Evolutionary conservation across 768 basidiomycete genomes (phyloP).

Genomic region (Phlegmacium glaucopus): DNA sequence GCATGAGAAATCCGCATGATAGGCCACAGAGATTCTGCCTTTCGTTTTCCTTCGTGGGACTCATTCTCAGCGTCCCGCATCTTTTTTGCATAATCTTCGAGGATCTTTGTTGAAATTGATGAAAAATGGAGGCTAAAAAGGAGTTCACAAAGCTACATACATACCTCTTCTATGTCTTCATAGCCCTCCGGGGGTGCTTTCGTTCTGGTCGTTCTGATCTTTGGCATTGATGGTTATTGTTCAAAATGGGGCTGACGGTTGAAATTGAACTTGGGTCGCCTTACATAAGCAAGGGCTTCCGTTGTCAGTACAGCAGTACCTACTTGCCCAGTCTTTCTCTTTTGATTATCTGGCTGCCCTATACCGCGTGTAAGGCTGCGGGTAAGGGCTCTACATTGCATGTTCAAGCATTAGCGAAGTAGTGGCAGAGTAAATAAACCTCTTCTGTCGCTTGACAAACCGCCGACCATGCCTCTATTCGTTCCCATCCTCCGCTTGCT

Average conservation of each 20-base stretch:
- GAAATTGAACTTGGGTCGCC: no score
- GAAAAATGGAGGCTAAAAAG: not conserved
- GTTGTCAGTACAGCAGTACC: not conserved
- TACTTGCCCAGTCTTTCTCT: conserved; percentile 1
- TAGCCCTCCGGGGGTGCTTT: conserved; percentile 94
- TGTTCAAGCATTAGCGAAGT: conserved; percentile 5
- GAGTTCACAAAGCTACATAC: conserved; percentile 17
- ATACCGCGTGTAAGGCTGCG: conserved; percentile 22
- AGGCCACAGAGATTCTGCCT: conserved; percentile 90
- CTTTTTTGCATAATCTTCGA: conserved; percentile 98
- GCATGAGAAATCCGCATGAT: conserved; percentile 99
- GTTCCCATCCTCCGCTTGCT: conserved; percentile 65
- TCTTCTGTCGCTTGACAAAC: conserved; percentile 1
- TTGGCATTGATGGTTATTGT: conserved; percentile 67
- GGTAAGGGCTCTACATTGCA: conserved; percentile 7
- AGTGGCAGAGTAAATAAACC: conserved; percentile 4
- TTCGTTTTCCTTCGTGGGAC: conserved; percentile 96
- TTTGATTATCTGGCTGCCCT: conserved; percentile 14
- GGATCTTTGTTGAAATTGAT: conserved; percentile 52
- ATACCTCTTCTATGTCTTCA: conserved; percentile 85
- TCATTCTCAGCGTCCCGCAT: conserved; percentile 99
- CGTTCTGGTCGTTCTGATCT: conserved; percentile 88
- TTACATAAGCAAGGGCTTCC: not conserved
- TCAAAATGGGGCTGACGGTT: not conserved
- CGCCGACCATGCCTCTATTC: conserved; percentile 57